phyloP scores from a whole-genome alignment of 2,329 filamentous ascomycete genomes.

The Aspergillus ustus region DNA sequence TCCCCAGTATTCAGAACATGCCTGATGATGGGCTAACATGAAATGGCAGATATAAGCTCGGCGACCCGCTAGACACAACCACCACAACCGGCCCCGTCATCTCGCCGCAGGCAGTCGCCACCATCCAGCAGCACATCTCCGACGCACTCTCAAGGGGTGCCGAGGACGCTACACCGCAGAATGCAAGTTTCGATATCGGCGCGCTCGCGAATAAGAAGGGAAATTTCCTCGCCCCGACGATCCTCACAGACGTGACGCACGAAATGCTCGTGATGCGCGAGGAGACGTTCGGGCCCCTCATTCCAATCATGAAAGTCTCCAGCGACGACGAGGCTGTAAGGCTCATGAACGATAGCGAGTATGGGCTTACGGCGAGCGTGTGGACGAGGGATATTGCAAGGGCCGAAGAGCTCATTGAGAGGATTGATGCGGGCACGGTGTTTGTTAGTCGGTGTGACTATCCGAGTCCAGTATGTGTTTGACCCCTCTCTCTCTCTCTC shows the following conservation, averaged over 20 bases:
- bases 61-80: slow-evolving; percentile 73
- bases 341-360: slow-evolving; percentile 91
- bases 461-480: slow-evolving; percentile 66
- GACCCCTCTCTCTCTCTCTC: slow-evolving; percentile 56
- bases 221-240: slow-evolving; percentile 82
- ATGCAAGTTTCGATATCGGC: slow-evolving; percentile 68
- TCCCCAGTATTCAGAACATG: no score
- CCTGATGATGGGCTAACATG: no score
- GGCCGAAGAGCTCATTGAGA: slow-evolving; percentile 74
- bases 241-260: slow-evolving; percentile 78
- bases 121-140: slow-evolving; percentile 76
- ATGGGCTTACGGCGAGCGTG: slow-evolving; percentile 87
- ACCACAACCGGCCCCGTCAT: slow-evolving; percentile 87
- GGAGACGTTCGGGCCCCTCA: slow-evolving; percentile 90
- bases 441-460: slow-evolving; percentile 93
- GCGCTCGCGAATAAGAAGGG: slow-evolving; percentile 68
- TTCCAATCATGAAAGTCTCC: slow-evolving; percentile 83
- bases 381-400: slow-evolving; percentile 84
- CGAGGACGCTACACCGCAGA: slow-evolving; percentile 76
- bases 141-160: slow-evolving; percentile 83
- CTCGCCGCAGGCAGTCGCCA: slow-evolving; percentile 73
- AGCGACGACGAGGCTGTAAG: slow-evolving; percentile 76
- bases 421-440: slow-evolving; percentile 86
- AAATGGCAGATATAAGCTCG: slow-evolving; percentile 50
- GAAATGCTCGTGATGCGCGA: slow-evolving; percentile 85